Evolutionary conservation across 768 basidiomycete species (phyloP).

Genomic region (Aureoboletus auriporus): DNA sequence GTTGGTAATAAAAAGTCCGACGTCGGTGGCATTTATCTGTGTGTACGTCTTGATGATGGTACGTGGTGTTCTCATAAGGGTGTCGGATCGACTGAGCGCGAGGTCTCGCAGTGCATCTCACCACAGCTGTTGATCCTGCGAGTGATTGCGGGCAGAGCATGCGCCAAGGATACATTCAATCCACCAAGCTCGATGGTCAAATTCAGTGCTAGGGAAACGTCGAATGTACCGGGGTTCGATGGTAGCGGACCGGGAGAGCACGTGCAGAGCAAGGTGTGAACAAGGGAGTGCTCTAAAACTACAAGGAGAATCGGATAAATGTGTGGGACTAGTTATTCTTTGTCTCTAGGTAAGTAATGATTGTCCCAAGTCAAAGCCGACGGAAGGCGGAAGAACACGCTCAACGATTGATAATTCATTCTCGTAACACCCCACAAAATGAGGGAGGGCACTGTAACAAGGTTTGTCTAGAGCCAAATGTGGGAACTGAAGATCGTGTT

Average conservation of each 20-base stretch:
- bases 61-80: neutral
- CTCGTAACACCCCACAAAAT: no score
- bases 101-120: constrained; percentile 21
- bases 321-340: no score
- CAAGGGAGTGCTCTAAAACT: no score
- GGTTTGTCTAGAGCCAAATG: no score
- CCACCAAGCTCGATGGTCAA: constrained; percentile 1
- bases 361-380: no score
- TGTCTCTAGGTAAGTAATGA: no score
- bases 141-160: constrained; percentile 15
- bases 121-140: constrained; percentile 25
- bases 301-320: no score
- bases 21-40: constrained; percentile 5
- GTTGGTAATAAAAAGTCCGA: constrained; percentile 12
- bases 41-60: constrained; percentile 23
- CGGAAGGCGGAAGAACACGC: no score
- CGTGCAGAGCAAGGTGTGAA: neutral
- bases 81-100: neutral
- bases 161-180: constrained; percentile 5
- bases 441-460: no score
- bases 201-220: constrained; percentile 1
- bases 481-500: no score
- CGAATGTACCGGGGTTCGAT: neutral
- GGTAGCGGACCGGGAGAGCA: neutral
- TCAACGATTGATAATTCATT: no score